Evolutionary conservation across 768 basidiomycete species (phyloP).

Genomic region (Lentinula raphanica): DNA sequence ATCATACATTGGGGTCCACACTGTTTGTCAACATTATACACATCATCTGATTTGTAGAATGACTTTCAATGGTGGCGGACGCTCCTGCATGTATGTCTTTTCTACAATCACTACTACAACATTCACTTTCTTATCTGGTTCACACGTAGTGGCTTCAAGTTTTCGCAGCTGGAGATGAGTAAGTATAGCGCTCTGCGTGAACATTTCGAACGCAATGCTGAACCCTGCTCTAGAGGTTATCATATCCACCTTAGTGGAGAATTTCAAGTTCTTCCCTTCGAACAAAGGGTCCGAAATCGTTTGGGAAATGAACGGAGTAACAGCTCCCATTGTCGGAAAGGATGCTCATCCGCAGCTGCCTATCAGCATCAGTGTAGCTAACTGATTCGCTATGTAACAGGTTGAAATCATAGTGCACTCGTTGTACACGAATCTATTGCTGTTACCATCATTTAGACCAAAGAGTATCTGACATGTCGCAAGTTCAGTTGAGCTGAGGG

Average conservation of each 20-base stretch:
- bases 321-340: background rate
- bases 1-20: background rate
- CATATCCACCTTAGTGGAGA: background rate
- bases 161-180: slow-evolving; percentile 9
- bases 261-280: background rate
- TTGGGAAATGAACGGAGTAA: slow-evolving; percentile 1
- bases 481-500: too few species aligned
- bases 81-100: slow-evolving; percentile 32
- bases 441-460: too few species aligned
- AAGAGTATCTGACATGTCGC: too few species aligned
- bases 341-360: slow-evolving; percentile 3
- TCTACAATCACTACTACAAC: background rate
- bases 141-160: slow-evolving; percentile 7
- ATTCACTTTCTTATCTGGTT: background rate
- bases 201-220: too few species aligned
- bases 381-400: too few species aligned
- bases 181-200: background rate
- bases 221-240: background rate
- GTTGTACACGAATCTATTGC: too few species aligned
- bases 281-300: background rate
- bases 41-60: slow-evolving; percentile 26
- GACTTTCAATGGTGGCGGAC: slow-evolving; percentile 37
- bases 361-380: background rate
- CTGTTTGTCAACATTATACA: too few species aligned
- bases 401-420: too few species aligned